Base-by-base conservation (phyloP, 108 stramenopile genomes). In the Skeletonema tropicum region DNA sequence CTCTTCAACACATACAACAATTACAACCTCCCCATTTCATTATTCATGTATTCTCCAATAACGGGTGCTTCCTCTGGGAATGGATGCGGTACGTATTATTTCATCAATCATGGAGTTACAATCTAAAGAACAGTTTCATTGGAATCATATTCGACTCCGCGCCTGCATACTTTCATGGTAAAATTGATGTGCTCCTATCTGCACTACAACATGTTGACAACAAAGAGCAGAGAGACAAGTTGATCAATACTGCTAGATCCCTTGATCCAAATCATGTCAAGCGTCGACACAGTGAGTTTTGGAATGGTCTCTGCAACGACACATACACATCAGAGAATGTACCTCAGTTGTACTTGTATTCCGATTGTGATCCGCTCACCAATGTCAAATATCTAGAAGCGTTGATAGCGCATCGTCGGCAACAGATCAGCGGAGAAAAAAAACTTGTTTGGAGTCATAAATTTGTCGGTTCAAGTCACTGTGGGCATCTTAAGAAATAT, bases 11-110 rank as follows among this genome's bases (percentile, higher is more conserved):
- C 13, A 55, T 90, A 6, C 67, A 90, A 69, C 48, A 45, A 49
- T 65, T 67, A 26, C 70, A 81, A 69, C 68, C 75, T 61, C 42
- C 74, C 7, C 33, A 58, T 30, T 76, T 79, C 41, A 32, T 95
- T 5, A 77, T 92, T 62, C 92, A 95, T 65, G 64, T 68, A 29
- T 92, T 95, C 70, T 95, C 94, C 17, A 95, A 95, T 76, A 90
- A 89, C 0, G 92, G 94, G 17, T 90, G 91, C 81, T 95, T 95
- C 65, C 67, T 95, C 3, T 95, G 91, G 91, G 94, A 95, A 80
- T 75, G 80, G 52, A 46, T 95, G 15, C 73, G 91, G 25, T 46
- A 46, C 12, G 66, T 90, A n/a, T 62, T 90, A 62, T 72, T 83
- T n/a, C 23, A 55, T 55, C 0, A 55, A 2, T 55, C 48, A 49